Evolutionary conservation across 257 asterid genomes (phyloP), one percentile per base, ranked within the genome.

Genomic region (Lycium barbarum): DNA sequence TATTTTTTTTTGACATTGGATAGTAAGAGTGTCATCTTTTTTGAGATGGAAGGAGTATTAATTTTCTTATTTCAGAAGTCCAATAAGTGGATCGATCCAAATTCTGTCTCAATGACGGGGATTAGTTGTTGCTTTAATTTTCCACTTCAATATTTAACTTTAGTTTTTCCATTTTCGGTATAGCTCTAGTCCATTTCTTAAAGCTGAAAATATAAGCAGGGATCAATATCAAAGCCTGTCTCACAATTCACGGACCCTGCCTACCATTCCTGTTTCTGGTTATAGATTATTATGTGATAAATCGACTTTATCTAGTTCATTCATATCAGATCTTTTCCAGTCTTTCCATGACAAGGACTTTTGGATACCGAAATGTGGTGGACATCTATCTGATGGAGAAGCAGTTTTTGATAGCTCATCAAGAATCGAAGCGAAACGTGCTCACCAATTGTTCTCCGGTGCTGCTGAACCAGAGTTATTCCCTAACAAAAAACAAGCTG

Each of bases 291-390:
- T 33, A 20, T 73, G 8, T 17, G 51, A 36, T 45, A 38, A 51
- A 67, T 51, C 49, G 53, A 35, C 13, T 6, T 55, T 53, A 35
- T 65, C 84, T 84, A 53, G 76, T 33, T 5, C 71, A 79, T 35
- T 58, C 81, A 53, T 59, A 67, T 65, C 35, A 45, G 33, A 67
- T 83, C 83, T 20, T 82, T 84, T 67, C 54, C 84, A 80, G 89
- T 85, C 89, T 86, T 87, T 90, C 83, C 91, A 91, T 91, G 95
- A 92, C 84, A 93, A 93, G 93, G 93, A 90, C 35, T 92, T 95
- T 90, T 93, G 97, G 98, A 90, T 89, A 88, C 92, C 94, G 0
- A 93, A 93, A 80, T 94, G 90, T 7, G 91, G 92, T 81, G 96
- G 91, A 26, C 93, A 91, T 86, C 79, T 88, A 81, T 83, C 83